Conservation (phyloP, 768 basidiomycete species). For the Agaricus sinodeliciosus region DNA sequence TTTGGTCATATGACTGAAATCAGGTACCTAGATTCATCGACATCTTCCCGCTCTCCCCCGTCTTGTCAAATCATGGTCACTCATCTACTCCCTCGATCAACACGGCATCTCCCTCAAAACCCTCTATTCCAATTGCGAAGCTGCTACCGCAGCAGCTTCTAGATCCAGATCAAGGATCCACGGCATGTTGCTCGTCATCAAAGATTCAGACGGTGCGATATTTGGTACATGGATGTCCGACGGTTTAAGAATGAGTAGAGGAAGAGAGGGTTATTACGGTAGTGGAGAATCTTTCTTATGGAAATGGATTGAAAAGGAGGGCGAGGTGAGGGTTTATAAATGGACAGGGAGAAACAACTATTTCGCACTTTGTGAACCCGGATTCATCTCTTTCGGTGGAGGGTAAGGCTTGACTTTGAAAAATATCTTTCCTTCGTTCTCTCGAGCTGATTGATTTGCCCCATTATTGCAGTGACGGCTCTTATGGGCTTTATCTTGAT, state of each 20-base stretch:
- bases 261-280: conserved; percentile 72
- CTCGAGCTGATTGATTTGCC: neutral
- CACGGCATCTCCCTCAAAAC: conserved; percentile 92
- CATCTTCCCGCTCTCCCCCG: conserved; percentile 70
- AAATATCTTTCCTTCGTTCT: neutral
- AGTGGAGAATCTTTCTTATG: conserved; percentile 92
- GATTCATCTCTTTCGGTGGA: conserved; percentile 84
- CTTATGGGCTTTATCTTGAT: conserved; percentile 87
- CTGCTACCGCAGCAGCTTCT: conserved; percentile 26
- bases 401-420: conserved; percentile 49
- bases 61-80: conserved; percentile 64
- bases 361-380: conserved; percentile 77
- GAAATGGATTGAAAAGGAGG: conserved; percentile 42
- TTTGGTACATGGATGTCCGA: conserved; percentile 89
- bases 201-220: conserved; percentile 50
- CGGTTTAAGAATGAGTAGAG: conserved; percentile 50
- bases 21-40: conserved; percentile 50
- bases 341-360: conserved; percentile 92
- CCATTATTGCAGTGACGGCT: conserved; percentile 53
- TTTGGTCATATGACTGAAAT: neutral
- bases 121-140: conserved; percentile 64
- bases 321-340: conserved; percentile 53
- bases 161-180: conserved; percentile 13
- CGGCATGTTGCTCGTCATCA: conserved; percentile 51
- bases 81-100: conserved; percentile 89